Evolutionary conservation across 179 eudicot species (phyloP).

Genomic region (Beta macrorhiza): DNA sequence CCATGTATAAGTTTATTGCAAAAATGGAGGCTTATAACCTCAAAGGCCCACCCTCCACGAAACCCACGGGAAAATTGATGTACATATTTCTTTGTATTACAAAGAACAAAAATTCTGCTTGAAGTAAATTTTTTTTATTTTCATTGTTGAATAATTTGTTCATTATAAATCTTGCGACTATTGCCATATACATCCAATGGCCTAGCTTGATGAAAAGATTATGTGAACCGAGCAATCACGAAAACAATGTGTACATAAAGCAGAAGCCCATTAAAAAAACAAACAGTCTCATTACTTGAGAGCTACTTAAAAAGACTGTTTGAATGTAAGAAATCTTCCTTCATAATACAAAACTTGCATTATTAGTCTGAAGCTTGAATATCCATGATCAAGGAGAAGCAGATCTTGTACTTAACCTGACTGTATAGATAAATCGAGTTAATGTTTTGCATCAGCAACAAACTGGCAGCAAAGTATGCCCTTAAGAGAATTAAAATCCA

Average conservation of each 20-base stretch:
- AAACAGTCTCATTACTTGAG: background rate
- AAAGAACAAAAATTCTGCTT: no score
- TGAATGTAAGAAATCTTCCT: background rate
- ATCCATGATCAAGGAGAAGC: slow-evolving; percentile 6
- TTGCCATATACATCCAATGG: background rate
- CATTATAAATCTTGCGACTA: no score
- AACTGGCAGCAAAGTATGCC: slow-evolving; percentile 74
- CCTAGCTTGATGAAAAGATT: background rate
- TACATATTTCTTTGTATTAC: no score
- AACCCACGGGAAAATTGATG: no score
- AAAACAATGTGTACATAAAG: background rate
- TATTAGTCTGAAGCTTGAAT: background rate
- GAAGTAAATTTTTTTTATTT: no score
- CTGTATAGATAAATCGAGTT: slow-evolving; percentile 58
- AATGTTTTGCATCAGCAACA: slow-evolving; percentile 81
- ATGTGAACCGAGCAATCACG: background rate
- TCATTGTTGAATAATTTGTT: no score
- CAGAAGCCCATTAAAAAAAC: background rate
- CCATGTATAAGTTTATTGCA: background rate
- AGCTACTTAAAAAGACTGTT: background rate
- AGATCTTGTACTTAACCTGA: slow-evolving; percentile 47
- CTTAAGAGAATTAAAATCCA: slow-evolving; percentile 38
- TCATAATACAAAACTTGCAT: background rate
- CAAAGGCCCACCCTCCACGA: no score
- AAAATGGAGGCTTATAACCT: background rate